Evolutionary conservation across 495 filamentous ascomycete genomes (phyloP).

Genomic region (Usnea hakonensis): DNA sequence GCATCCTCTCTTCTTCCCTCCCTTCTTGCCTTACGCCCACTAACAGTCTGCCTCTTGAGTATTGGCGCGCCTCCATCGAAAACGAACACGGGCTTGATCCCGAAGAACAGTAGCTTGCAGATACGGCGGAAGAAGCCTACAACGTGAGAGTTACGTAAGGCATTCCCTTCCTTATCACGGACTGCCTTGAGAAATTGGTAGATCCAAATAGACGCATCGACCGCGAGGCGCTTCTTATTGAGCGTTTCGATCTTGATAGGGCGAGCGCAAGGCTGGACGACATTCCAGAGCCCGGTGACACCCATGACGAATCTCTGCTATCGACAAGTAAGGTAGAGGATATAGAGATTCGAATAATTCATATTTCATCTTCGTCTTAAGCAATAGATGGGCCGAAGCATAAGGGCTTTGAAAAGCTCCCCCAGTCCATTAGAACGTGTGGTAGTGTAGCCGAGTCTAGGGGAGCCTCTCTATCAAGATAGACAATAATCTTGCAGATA

Average conservation of each 20-base stretch:
- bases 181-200: constrained; percentile 99
- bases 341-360: not conserved
- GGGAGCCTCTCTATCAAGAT: not conserved
- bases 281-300: constrained; percentile 94
- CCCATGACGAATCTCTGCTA: constrained; percentile 55
- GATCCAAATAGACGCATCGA: constrained; percentile 99
- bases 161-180: constrained; percentile 95
- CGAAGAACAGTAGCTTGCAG: constrained; percentile 92
- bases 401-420: not conserved
- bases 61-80: constrained; percentile 93
- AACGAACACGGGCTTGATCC: constrained; percentile 95
- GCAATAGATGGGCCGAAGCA: not conserved
- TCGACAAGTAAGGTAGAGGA: not conserved
- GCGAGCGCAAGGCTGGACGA: constrained; percentile 80
- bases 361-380: not conserved
- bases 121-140: constrained; percentile 97
- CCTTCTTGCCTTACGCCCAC: constrained; percentile 63
- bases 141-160: constrained; percentile 86
- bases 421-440: not conserved
- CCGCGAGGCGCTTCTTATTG: constrained; percentile 87
- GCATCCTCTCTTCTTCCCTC: constrained; percentile 94
- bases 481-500: not conserved
- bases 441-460: not conserved
- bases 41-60: constrained; percentile 86
- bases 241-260: constrained; percentile 88